These are phyloP conservation scores for Picochlorum sp. DNA, from an alignment of 139 green algal species.

Conservation along the genomic window DNA sequence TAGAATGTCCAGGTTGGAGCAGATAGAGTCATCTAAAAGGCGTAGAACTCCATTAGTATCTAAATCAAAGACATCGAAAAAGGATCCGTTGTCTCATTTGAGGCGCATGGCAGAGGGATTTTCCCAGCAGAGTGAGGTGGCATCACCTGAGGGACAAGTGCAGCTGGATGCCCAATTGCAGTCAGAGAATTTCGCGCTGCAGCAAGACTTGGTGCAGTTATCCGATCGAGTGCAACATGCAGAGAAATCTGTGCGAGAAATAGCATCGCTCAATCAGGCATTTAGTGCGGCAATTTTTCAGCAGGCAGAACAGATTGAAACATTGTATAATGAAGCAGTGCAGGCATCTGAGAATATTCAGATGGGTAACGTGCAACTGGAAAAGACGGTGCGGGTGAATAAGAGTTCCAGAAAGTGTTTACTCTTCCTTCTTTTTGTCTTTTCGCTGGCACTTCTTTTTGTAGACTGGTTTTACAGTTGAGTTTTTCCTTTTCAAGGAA, in stretches of 20 bases:
- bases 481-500: not conserved
- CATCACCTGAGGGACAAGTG: too few species aligned
- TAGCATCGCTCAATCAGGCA: conserved; percentile 71
- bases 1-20: conserved; percentile 20
- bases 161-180: conserved; percentile 10
- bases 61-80: too few species aligned
- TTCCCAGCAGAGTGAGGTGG: too few species aligned
- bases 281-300: conserved; percentile 57
- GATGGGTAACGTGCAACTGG: conserved; percentile 47
- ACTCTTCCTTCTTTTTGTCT: conserved; percentile 52
- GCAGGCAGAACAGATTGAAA: conserved; percentile 71
- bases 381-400: conserved; percentile 60
- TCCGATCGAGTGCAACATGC: conserved; percentile 29
- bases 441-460: conserved; percentile 56
- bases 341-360: conserved; percentile 12
- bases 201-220: conserved; percentile 46
- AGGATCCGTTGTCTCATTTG: too few species aligned
- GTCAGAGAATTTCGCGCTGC: conserved; percentile 31
- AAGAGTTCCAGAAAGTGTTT: conserved; percentile 40
- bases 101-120: too few species aligned
- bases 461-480: conserved; percentile 72
- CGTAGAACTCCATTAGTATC: conserved; percentile 10
- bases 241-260: conserved; percentile 59
- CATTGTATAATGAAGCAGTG: conserved; percentile 49
- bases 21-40: conserved; percentile 15